Conservation (phyloP, 2,329 filamentous ascomycete genomes). For the Aphanoascus verrucosus region DNA sequence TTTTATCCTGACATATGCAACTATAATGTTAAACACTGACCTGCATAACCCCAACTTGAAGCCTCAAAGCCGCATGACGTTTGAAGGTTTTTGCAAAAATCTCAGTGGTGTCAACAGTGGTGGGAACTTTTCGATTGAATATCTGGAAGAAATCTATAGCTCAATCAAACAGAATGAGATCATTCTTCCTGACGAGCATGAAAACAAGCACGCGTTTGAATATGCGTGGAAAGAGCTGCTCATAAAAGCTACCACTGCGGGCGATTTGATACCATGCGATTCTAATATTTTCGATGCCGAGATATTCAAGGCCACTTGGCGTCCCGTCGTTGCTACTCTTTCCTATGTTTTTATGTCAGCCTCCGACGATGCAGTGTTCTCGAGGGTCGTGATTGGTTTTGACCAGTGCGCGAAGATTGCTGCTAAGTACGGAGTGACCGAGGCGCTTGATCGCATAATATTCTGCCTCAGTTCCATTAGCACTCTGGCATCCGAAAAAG, state of each 20-base stretch:
- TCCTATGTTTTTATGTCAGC: conserved; percentile 99
- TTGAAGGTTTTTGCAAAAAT: conserved; percentile 73
- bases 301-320: conserved; percentile 96
- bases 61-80: conserved; percentile 67
- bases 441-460: conserved; percentile 86
- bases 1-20: conserved; percentile 85
- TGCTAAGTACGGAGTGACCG: conserved; percentile 67
- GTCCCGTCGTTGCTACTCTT: conserved; percentile 81
- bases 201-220: conserved; percentile 92
- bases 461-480: conserved; percentile 85
- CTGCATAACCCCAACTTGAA: conserved; percentile 86
- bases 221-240: conserved; percentile 95
- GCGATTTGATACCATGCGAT: conserved; percentile 65
- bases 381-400: conserved; percentile 84
- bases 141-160: conserved; percentile 75
- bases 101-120: conserved; percentile 81
- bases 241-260: conserved; percentile 67
- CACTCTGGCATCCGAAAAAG: conserved; percentile 63
- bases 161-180: conserved; percentile 91
- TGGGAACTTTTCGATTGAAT: conserved; percentile 72
- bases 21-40: conserved; percentile 96
- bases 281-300: conserved; percentile 95
- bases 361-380: conserved; percentile 90
- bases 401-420: conserved; percentile 93
- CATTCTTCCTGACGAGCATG: conserved; percentile 91